These are phyloP conservation scores for Ormosia semicastrata DNA, from an alignment of 306 rosid genomes.

Conservation along the genomic window DNA sequence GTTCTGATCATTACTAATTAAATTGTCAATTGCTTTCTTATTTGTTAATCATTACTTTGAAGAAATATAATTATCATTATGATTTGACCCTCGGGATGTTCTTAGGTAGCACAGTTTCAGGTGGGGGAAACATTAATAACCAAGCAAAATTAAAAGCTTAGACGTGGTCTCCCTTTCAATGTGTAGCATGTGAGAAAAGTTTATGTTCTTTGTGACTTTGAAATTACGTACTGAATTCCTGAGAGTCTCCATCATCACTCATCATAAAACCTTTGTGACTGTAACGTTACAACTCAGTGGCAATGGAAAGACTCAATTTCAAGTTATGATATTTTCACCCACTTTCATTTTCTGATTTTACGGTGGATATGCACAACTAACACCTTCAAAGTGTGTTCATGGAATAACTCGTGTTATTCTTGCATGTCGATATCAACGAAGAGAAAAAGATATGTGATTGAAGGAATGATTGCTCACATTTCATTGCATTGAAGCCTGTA, in stretches of 20 bases:
- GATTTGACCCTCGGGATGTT: slow-evolving; percentile 12
- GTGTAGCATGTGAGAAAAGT: not conserved
- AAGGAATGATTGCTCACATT: not conserved
- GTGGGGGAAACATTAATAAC: slow-evolving; percentile 7
- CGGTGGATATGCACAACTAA: not conserved
- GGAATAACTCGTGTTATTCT: not conserved
- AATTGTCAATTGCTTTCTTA: slow-evolving; percentile 27
- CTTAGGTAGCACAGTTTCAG: slow-evolving; percentile 11
- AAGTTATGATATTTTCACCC: not conserved
- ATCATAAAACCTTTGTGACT: not conserved
- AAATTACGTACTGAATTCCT: not conserved
- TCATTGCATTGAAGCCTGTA: slow-evolving; percentile 1
- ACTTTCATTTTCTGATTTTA: slow-evolving; percentile 19
- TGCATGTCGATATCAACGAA: not conserved
- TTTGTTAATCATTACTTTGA: slow-evolving; percentile 31
- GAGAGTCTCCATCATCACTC: not conserved
- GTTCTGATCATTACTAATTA: not conserved
- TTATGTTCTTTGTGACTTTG: slow-evolving; percentile 7
- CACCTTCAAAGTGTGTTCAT: not conserved
- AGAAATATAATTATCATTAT: slow-evolving; percentile 25
- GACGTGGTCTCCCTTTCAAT: slow-evolving; percentile 17
- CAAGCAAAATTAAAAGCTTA: not conserved
- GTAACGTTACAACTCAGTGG: not conserved
- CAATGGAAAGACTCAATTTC: not conserved
- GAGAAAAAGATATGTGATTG: not conserved